phyloP scores from a whole-genome alignment of 1,139 yeast species.

The Arxiozyma heterogenica region DNA sequence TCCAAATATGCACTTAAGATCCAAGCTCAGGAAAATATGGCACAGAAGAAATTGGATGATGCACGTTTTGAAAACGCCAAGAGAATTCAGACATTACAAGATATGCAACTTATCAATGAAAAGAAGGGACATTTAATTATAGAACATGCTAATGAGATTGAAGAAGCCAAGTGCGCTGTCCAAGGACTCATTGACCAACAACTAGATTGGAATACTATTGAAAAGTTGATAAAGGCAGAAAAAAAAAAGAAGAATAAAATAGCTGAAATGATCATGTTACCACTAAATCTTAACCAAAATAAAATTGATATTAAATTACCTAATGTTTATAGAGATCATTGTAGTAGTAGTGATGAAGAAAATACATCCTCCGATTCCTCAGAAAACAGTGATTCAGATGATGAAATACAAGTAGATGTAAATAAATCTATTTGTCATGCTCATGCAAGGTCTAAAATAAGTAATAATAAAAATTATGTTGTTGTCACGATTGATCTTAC shows the following conservation, averaged over 20 bases:
- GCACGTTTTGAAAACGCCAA: constrained; percentile 67
- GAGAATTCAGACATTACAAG: constrained; percentile 58
- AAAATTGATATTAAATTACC: constrained; percentile 50
- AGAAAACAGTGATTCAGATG: constrained; percentile 11
- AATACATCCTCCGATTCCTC: constrained; percentile 2
- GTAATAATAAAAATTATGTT: constrained; percentile 2
- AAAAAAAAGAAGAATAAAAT: constrained; percentile 54
- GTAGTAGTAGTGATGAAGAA: constrained; percentile 1
- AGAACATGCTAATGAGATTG: constrained; percentile 59
- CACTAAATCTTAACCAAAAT: constrained; percentile 63
- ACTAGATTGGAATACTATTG: constrained; percentile 93
- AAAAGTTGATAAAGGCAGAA: constrained; percentile 61
- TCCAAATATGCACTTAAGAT: constrained; percentile 63
- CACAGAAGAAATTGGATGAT: constrained; percentile 61
- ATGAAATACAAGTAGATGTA: constrained; percentile 8
- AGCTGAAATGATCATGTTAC: constrained; percentile 55
- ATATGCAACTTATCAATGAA: constrained; percentile 56
- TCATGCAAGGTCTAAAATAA: constrained; percentile 9
- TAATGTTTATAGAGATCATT: constrained; percentile 11
- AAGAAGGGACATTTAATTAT: constrained; percentile 69
- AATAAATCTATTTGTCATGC: constrained; percentile 1
- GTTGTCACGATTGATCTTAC: constrained; percentile 60
- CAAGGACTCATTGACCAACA: constrained; percentile 64
- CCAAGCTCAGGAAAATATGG: constrained; percentile 68
- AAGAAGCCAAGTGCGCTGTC: constrained; percentile 61